Evolutionary conservation across 176 grass and related monocot genomes (phyloP), one percentile per base, ranked within the genome.

Genomic region (Rhynchospora breviuscula): DNA sequence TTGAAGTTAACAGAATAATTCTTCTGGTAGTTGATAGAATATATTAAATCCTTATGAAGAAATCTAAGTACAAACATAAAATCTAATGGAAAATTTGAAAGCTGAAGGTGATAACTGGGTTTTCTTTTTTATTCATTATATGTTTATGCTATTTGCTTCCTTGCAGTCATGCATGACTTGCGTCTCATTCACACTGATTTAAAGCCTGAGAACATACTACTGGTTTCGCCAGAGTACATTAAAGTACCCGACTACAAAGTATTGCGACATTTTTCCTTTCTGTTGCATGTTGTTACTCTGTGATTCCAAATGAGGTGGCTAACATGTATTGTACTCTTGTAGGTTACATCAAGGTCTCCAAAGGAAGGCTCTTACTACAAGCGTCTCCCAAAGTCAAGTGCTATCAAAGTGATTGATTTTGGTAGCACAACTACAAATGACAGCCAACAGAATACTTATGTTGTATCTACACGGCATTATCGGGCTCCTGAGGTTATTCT

Each of bases 171-270:
- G 93, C 96, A 93, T 95, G 96, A 93, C 49, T 86, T 95, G 96
- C 89, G 87, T 86, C 93, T 99, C 91, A 90, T 99, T 90, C 93
- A 99, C 91, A 99, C 96, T 93, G 96, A 99, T 95, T 95, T 95
- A 95, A 99, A 95, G 96, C 96, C 93, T 90, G 96, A 99, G 96
- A 99, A 99, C 88, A 90, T 99, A 89, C 96, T 99, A 83, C 96
- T 99, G 89, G 91, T 93, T 92, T 99, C 96, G 75, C 85, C 87
- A 19, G 93, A 95, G 93, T 95, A 88, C 88, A 99, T 85, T 91
- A 92, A 93, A 99, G 93, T 99, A 85, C 93, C 93, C 0, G 90
- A 99, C 86, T 95, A 91, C 91, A 99, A 99, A 99, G 93, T 99
- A 99, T 90, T 91, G 56, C 48, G 61, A 84, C 89, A 58, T 91